Percentiles rank a stretch among this genome's conserved stretches.
Conservation (phyloP, 306 rosid species). For the Chamaecrista fasciculata region DNA sequence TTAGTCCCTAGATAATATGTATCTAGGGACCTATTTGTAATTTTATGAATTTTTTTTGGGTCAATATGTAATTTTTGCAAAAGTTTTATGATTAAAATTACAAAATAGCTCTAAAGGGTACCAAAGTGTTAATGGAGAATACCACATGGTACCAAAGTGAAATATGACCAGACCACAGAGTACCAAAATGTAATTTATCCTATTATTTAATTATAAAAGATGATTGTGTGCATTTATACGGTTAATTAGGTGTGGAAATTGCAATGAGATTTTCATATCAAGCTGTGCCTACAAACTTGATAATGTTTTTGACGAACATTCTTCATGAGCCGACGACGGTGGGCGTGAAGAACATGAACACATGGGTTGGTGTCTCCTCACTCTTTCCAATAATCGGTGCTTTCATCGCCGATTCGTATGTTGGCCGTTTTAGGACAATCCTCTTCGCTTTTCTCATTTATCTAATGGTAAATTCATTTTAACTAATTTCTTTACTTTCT, state of each 20-base stretch:
- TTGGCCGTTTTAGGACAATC: constrained; percentile 49
- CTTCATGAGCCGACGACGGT: constrained; percentile 23
- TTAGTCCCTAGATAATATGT: too few species aligned
- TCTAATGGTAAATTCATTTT: constrained; percentile 28
- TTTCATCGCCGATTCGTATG: constrained; percentile 42
- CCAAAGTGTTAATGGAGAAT: too few species aligned
- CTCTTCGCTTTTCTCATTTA: constrained; percentile 33
- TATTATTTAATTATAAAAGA: too few species aligned
- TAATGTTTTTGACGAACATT: constrained; percentile 33
- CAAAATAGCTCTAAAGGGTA: too few species aligned
- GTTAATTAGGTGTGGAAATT: constrained; percentile 34
- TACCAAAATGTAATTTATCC: too few species aligned
- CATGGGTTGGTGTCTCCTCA: constrained; percentile 44
- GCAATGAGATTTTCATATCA: constrained; percentile 40
- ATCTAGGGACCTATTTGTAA: too few species aligned
- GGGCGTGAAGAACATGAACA: constrained; percentile 43
- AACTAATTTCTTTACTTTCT: not conserved
- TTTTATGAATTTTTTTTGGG: too few species aligned
- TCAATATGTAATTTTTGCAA: too few species aligned
- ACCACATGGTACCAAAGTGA: too few species aligned
- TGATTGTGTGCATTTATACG: too few species aligned
- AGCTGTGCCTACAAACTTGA: constrained; percentile 33
- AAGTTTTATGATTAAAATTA: too few species aligned
- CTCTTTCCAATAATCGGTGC: constrained; percentile 47
- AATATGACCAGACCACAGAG: too few species aligned